Conservation (phyloP, 148 eudicot species). For the Pharnaceum exiguum region DNA sequence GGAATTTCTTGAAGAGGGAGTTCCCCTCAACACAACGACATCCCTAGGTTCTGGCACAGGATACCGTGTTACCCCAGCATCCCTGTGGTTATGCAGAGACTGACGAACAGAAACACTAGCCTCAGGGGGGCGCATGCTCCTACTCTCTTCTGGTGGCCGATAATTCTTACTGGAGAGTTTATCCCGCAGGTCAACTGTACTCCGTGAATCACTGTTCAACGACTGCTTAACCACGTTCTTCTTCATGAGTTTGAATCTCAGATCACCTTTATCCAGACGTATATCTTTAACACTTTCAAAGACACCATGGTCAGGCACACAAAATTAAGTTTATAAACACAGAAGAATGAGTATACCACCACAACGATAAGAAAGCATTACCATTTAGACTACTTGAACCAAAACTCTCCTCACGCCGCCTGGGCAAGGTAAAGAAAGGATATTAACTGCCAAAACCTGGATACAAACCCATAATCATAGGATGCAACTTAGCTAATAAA, state of each 20-base stretch:
- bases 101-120: conserved; percentile 29
- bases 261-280: conserved; percentile 57
- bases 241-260: conserved; percentile 70
- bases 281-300: conserved; percentile 36
- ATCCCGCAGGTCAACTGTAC: conserved; percentile 55
- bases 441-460: not conserved
- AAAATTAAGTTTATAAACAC: conserved; percentile 15
- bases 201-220: conserved; percentile 28
- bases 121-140: conserved; percentile 39
- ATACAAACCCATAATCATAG: not conserved
- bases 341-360: conserved; percentile 5
- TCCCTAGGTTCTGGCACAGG: conserved; percentile 28
- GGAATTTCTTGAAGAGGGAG: conserved; percentile 39
- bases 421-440: conserved; percentile 27
- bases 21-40: conserved; percentile 19
- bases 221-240: conserved; percentile 27
- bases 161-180: conserved; percentile 37
- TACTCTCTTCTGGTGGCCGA: conserved; percentile 23
- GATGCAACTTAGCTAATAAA: not conserved
- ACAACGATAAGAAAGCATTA: conserved; percentile 24
- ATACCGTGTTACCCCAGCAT: conserved; percentile 19
- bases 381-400: conserved; percentile 39
- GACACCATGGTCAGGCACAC: conserved; percentile 23
- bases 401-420: conserved; percentile 47
- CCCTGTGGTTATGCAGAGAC: conserved; percentile 25